These are phyloP conservation scores for Aspergillus japonicus DNA, from an alignment of 2,329 filamentous ascomycete genomes.

Conservation along the genomic window DNA sequence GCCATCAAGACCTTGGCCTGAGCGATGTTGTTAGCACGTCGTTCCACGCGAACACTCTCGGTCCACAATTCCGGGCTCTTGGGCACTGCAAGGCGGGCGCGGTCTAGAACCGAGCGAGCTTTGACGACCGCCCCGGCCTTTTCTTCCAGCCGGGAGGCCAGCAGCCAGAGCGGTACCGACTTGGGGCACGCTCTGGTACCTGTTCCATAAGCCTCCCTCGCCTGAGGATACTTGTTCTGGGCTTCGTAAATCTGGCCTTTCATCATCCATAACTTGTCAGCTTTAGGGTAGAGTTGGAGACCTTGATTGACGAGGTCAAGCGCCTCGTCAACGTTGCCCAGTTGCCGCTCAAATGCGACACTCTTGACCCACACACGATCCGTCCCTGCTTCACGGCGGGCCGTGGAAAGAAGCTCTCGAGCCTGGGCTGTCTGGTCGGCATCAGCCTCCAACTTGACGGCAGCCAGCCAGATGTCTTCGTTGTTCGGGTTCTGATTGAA, in stretches of 20 bases:
- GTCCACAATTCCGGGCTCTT: slow-evolving; percentile 84
- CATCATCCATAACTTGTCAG: slow-evolving; percentile 94
- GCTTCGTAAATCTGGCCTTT: slow-evolving; percentile 97
- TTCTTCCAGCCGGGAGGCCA: slow-evolving; percentile 87
- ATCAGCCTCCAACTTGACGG: slow-evolving; percentile 93
- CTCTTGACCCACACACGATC: slow-evolving; percentile 98
- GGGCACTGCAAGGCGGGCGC: slow-evolving; percentile 81
- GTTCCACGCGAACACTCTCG: slow-evolving; percentile 90
- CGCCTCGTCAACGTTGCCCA: slow-evolving; percentile 74
- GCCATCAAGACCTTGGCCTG: slow-evolving; percentile 94
- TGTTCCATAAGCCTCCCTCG: slow-evolving; percentile 82
- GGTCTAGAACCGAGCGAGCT: slow-evolving; percentile 88
- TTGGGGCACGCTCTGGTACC: slow-evolving; percentile 84
- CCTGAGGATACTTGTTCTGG: slow-evolving; percentile 74
- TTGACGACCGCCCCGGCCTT: slow-evolving; percentile 80
- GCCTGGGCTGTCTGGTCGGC: slow-evolving; percentile 80
- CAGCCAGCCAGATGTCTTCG: slow-evolving; percentile 96
- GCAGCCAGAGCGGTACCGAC: slow-evolving; percentile 83
- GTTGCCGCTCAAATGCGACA: slow-evolving; percentile 85
- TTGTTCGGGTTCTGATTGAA: slow-evolving; percentile 96
- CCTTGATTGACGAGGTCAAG: slow-evolving; percentile 85
- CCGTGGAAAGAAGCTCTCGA: slow-evolving; percentile 74
- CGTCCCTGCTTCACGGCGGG: slow-evolving; percentile 84
- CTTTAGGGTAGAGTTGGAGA: slow-evolving; percentile 78
- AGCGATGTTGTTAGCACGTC: slow-evolving; percentile 75